Evolutionary conservation across 2,329 filamentous ascomycete species (phyloP).

Genomic region (Ascochyta pisi): DNA sequence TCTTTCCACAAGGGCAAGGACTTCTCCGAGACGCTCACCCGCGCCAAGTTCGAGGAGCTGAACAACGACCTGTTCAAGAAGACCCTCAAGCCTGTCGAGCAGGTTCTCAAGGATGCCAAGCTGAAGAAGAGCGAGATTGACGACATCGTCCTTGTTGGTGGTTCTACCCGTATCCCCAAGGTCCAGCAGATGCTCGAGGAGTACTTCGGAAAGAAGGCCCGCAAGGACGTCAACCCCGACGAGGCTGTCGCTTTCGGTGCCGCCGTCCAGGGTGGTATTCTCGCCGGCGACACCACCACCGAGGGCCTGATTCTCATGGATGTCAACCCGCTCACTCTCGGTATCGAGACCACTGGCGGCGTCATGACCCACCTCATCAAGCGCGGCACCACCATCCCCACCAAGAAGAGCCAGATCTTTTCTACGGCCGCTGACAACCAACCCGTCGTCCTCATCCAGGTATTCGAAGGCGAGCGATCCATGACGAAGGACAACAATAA

Average conservation of each 20-base stretch:
- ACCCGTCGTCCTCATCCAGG: conserved; percentile 92
- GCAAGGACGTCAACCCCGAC: conserved; percentile 99
- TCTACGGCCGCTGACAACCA: conserved; percentile 97
- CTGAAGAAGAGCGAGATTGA: conserved; percentile 94
- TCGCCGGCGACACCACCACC: conserved; percentile 85
- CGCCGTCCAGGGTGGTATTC: conserved; percentile 94
- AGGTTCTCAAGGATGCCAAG: conserved; percentile 98
- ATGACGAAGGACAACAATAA: conserved; percentile 96
- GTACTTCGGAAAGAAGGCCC: conserved; percentile 97
- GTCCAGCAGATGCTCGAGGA: conserved; percentile 93
- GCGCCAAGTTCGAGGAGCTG: conserved; percentile 98
- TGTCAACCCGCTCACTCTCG: conserved; percentile 93
- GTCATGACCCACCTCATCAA: conserved; percentile 98
- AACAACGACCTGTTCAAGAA: conserved; percentile 99
- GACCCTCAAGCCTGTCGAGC: conserved; percentile 97
- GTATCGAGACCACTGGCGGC: conserved; percentile 96
- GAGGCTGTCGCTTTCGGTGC: conserved; percentile 98
- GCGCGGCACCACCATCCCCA: conserved; percentile 93
- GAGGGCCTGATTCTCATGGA: conserved; percentile 91
- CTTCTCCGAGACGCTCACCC: conserved; percentile 97
- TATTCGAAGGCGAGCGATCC: conserved; percentile 90
- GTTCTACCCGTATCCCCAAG: conserved; percentile 99
- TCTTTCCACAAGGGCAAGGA: conserved; percentile 96
- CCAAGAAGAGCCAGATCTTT: conserved; percentile 97
- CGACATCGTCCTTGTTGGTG: conserved; percentile 97